These are phyloP conservation scores for Phytophthora crassamura DNA, from an alignment of 352 stramenopile species.

Conservation along the genomic window DNA sequence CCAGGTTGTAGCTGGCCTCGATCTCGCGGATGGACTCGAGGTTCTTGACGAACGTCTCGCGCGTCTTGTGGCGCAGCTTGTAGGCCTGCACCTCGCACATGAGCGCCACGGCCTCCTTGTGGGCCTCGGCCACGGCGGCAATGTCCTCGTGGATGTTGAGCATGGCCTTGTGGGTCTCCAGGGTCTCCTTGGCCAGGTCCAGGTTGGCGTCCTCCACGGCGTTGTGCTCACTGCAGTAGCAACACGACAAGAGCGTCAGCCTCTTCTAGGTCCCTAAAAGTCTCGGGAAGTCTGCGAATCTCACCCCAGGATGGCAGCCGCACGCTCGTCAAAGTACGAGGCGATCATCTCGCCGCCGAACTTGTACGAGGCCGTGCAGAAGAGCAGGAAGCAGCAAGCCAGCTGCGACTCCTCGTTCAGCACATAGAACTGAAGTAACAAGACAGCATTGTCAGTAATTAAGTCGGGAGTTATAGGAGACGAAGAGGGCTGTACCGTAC, in stretches of 20 bases:
- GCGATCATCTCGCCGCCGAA: conserved; percentile 82
- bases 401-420: conserved; percentile 89
- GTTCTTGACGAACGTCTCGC: conserved; percentile 89
- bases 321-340: conserved; percentile 87
- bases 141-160: conserved; percentile 88
- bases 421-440: conserved; percentile 70
- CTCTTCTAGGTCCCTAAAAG: not conserved
- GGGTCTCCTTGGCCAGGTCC: conserved; percentile 80
- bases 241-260: conserved; percentile 9
- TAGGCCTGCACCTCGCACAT: conserved; percentile 88
- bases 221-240: conserved; percentile 75
- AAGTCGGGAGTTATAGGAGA: not conserved
- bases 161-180: conserved; percentile 84
- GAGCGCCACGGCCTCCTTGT: conserved; percentile 83
- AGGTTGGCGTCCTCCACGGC: conserved; percentile 87
- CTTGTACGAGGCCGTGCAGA: conserved; percentile 89
- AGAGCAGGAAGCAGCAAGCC: conserved; percentile 86
- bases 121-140: conserved; percentile 70
- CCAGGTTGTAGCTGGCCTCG: conserved; percentile 80
- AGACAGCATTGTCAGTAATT: conserved; percentile 3
- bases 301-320: conserved; percentile 76
- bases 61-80: conserved; percentile 90
- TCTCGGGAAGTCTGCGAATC: conserved; percentile 10
- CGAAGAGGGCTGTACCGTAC: conserved; percentile 35
- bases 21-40: conserved; percentile 87